Evolutionary conservation across 2,329 filamentous ascomycete genomes (phyloP), one percentile per base, ranked within the genome.

Genomic region (Chaetomium olivaceum): DNA sequence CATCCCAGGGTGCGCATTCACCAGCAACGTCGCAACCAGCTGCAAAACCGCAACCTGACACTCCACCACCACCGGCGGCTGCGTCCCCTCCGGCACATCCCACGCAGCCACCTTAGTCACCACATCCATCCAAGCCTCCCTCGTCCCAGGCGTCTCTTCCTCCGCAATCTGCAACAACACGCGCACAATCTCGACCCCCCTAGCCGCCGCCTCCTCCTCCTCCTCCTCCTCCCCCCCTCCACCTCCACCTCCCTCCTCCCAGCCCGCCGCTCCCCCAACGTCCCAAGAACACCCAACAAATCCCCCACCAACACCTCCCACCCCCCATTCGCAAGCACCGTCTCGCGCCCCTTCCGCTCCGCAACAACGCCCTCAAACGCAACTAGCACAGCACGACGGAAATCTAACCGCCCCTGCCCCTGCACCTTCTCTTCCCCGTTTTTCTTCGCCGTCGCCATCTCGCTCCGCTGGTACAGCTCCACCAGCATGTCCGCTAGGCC

Each of bases 401-500:
- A 85, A 68, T 89, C 86, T 1, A 85, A 75, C 46, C 71, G 74
- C 1, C 72, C 71, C 2, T 31, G 12, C 27, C 16, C 9, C 27
- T 19, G 11, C 29, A 4, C n/a, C 16, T 11, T 5, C 54, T 7
- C 31, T 4, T 19, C 21, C n/a, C 16, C 21, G 2, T 16, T 33
- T 29, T 2, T 19, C 31, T 6, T 7, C 31, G 31, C 31, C 31
- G 33, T 12, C 8, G 33, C 33, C 33, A 9, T 36, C 33, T 14
- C 1, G 55, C 56, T 60, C 62, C 78, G 77, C 54, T 78, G 78
- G 73, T 90, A 91, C 0, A 91, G 77, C 14, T 88, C 86, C 61
- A 89, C 73, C 36, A 90, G 79, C 80, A 91, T 83, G 69, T 91
- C 89, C 66, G 81, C 82, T 58, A 91, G 75, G 0, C 86, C 87